A percentile compares a stretch with the other conserved stretches of the same genome.
phyloP scores from a whole-genome alignment of 192 early-diverging fungal species.

The Cetraspora pellucida region DNA sequence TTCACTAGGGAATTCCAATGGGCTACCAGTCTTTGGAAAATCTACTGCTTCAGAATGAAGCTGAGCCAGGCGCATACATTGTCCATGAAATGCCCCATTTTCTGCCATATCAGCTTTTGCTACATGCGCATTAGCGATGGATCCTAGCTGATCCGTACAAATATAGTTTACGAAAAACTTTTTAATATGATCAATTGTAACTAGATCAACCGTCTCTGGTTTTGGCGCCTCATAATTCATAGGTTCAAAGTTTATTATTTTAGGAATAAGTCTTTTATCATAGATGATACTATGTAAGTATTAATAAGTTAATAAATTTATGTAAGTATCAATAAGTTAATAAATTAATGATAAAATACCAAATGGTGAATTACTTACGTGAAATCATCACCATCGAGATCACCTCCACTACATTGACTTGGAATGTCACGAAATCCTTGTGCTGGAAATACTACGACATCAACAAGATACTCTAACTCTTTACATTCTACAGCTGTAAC shows the following conservation, averaged over 20 bases:
- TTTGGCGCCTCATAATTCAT: conserved; percentile 58
- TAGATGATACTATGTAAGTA: conserved; percentile 49
- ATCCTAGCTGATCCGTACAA: conserved; percentile 63
- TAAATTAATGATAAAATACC: background rate
- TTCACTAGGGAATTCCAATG: conserved; percentile 50
- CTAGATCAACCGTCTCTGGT: conserved; percentile 37
- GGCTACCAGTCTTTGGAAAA: conserved; percentile 69
- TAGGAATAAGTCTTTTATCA: conserved; percentile 55
- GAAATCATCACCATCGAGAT: conserved; percentile 80
- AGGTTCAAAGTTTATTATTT: conserved; percentile 39
- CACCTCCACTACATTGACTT: conserved; percentile 78
- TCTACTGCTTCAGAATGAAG: conserved; percentile 76
- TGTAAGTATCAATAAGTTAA: background rate
- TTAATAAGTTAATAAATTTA: background rate
- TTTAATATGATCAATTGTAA: conserved; percentile 52
- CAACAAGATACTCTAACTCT: conserved; percentile 48
- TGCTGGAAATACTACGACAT: conserved; percentile 78
- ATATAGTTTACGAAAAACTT: conserved; percentile 73
- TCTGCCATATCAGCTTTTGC: conserved; percentile 57
- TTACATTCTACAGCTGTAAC: conserved; percentile 60
- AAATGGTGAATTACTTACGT: conserved; percentile 46
- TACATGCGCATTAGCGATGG: conserved; percentile 71
- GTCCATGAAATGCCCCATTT: conserved; percentile 51
- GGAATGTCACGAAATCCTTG: conserved; percentile 69
- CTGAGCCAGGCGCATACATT: conserved; percentile 63